Conservation (phyloP, 2,329 filamentous ascomycete species). For the Geoglossum cookeanum region DNA sequence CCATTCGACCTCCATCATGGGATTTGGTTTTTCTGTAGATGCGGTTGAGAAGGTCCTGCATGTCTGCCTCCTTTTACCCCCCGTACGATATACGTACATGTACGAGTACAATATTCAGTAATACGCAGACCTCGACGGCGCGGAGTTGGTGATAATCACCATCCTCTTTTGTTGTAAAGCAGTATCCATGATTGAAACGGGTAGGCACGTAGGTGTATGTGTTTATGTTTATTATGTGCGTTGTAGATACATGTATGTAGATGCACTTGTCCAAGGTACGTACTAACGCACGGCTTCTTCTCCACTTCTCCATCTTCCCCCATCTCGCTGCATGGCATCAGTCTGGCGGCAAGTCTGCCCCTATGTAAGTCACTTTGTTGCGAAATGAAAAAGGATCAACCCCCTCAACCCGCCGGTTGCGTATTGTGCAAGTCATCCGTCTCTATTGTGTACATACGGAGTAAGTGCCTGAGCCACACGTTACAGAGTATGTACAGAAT, state of each 20-base stretch:
- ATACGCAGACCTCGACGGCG: too few species aligned
- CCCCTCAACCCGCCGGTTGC: neutral
- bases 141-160: neutral
- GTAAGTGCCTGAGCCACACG: neutral
- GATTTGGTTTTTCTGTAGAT: neutral
- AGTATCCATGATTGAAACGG: too few species aligned
- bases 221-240: neutral
- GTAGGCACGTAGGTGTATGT: neutral
- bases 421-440: neutral
- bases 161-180: neutral
- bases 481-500: neutral
- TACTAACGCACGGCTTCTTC: neutral
- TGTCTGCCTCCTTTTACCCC: too few species aligned
- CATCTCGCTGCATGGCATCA: neutral
- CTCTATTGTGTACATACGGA: conserved; percentile 5
- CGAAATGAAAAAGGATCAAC: neutral
- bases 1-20: neutral
- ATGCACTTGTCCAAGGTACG: neutral
- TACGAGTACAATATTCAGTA: too few species aligned
- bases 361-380: neutral
- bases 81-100: too few species aligned
- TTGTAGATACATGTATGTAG: neutral
- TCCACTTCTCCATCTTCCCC: neutral
- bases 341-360: neutral
- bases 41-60: too few species aligned